Percentiles rank a stretch among this genome's conserved stretches.
Evolutionary conservation across 1,139 yeast genomes (phyloP).

Genomic region (Saccharomyces hybrid): DNA sequence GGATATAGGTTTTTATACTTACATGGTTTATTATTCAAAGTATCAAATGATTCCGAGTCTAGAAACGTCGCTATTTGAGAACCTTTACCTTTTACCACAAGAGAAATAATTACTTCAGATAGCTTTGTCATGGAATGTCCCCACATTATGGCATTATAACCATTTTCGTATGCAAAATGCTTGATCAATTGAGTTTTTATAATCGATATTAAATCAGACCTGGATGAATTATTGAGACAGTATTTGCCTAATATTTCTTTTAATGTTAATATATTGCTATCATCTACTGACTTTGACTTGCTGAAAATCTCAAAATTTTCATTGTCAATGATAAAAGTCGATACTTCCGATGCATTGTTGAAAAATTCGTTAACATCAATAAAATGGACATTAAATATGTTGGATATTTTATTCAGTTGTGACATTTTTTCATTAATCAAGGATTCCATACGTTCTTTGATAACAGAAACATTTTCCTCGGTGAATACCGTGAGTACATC

Average conservation of each 20-base stretch:
- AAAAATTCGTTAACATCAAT: conserved; percentile 37
- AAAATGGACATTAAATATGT: conserved; percentile 34
- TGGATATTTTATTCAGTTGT: conserved; percentile 13
- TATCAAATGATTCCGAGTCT: conserved; percentile 38
- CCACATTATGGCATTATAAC: conserved; percentile 52
- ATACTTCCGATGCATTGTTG: conserved; percentile 5
- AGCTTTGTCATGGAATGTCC: conserved; percentile 79
- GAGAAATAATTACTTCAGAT: conserved; percentile 70
- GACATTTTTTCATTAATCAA: conserved; percentile 21
- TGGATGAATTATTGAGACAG: conserved; percentile 48
- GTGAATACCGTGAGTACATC: conserved; percentile 39
- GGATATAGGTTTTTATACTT: conserved; percentile 52
- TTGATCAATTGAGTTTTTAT: conserved; percentile 45
- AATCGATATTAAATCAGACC: conserved; percentile 51
- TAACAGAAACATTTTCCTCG: conserved; percentile 10
- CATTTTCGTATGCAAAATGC: conserved; percentile 40
- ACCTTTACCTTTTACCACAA: conserved; percentile 90
- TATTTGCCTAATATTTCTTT: conserved; percentile 12
- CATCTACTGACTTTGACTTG: background rate
- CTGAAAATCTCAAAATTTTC: conserved; percentile 10
- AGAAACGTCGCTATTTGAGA: conserved; percentile 49
- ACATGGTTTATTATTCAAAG: conserved; percentile 25
- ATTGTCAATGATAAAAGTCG: conserved; percentile 15
- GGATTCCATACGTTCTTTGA: conserved; percentile 15
- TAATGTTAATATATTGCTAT: conserved; percentile 1